Conservation (phyloP, 2,329 filamentous ascomycete species). For the Sclerotiophoma versabilis region DNA sequence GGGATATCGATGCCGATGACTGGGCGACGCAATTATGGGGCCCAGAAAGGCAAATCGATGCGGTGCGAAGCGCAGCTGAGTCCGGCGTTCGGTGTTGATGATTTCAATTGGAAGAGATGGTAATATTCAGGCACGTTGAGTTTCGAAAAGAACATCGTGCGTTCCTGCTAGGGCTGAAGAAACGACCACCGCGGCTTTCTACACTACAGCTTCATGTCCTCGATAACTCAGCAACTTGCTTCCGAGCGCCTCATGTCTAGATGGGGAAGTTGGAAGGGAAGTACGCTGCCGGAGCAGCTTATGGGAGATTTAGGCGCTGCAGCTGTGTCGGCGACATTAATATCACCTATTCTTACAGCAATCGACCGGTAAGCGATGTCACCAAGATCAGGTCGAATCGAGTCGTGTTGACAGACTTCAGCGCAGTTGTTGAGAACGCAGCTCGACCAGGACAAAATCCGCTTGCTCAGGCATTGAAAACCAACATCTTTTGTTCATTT, state of each 20-base stretch:
- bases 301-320: constrained; percentile 36
- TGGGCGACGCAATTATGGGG: background rate
- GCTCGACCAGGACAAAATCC: constrained; percentile 23
- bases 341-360: constrained; percentile 34
- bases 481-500: constrained; percentile 29
- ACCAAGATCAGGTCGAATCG: background rate
- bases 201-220: constrained; percentile 3
- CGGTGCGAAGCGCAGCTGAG: constrained; percentile 8
- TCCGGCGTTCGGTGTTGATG: background rate
- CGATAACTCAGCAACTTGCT: constrained; percentile 23
- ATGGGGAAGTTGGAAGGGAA: constrained; percentile 12
- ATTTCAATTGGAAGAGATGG: background rate
- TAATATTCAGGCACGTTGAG: background rate
- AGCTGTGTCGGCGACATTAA: constrained; percentile 33
- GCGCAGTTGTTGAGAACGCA: constrained; percentile 38
- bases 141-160: background rate
- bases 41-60: background rate
- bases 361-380: constrained; percentile 35
- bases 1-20: background rate
- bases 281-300: constrained; percentile 20
- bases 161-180: background rate
- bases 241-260: background rate
- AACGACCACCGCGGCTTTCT: background rate
- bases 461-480: constrained; percentile 25
- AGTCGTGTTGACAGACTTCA: constrained; percentile 5